Conservation (phyloP, 139 green algal species). For the Micromonas commoda region DNA sequence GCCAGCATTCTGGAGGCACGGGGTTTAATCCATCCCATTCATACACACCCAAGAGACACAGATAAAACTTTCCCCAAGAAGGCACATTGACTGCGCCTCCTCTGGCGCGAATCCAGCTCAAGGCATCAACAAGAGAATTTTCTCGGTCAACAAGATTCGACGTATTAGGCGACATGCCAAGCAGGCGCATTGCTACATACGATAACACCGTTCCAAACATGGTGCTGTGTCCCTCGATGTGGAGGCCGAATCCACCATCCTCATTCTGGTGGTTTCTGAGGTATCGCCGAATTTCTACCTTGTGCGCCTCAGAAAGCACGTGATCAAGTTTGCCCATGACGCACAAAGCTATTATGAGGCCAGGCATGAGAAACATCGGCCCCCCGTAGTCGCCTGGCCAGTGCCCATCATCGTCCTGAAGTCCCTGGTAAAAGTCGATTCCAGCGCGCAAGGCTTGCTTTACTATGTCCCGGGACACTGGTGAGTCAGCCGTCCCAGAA, state of each 20-base stretch:
- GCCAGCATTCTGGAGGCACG: slow-evolving; percentile 91
- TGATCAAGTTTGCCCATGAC: slow-evolving; percentile 63
- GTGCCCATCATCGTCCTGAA: slow-evolving; percentile 79
- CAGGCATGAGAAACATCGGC: slow-evolving; percentile 98
- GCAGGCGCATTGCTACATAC: slow-evolving; percentile 48
- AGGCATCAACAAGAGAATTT: slow-evolving; percentile 29
- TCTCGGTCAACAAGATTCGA: no score
- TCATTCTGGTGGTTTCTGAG: slow-evolving; percentile 87
- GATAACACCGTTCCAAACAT: slow-evolving; percentile 96
- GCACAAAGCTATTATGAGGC: slow-evolving; percentile 84
- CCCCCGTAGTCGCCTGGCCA: slow-evolving; percentile 95
- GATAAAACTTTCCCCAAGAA: slow-evolving; percentile 98
- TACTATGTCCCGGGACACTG: neutral
- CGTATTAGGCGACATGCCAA: slow-evolving; percentile 19
- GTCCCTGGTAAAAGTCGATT: slow-evolving; percentile 13
- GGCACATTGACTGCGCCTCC: slow-evolving; percentile 77
- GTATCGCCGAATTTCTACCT: slow-evolving; percentile 82
- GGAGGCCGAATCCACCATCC: slow-evolving; percentile 92
- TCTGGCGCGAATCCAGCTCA: slow-evolving; percentile 78
- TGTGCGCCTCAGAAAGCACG: slow-evolving; percentile 51
- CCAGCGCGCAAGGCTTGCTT: neutral
- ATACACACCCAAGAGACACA: slow-evolving; percentile 86
- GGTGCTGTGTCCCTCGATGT: slow-evolving; percentile 93
- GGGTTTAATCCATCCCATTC: slow-evolving; percentile 60
- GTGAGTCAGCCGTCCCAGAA: neutral